phyloP scores from a whole-genome alignment of 176 grass and related monocot species.

The maize (Zea mays) region DNA sequence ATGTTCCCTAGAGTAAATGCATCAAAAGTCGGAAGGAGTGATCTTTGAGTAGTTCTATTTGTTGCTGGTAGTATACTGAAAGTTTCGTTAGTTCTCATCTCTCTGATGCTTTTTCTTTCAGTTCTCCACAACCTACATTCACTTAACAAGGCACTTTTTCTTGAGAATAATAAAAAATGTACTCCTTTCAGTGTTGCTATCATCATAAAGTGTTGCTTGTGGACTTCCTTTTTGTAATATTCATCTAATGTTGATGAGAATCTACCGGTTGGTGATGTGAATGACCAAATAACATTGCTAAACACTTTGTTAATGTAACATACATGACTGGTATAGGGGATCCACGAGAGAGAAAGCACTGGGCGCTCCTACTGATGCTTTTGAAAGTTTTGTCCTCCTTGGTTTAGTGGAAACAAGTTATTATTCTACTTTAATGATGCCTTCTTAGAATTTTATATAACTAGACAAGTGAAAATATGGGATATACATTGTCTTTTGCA shows the following conservation, averaged over 20 bases:
- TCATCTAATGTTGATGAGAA: background rate
- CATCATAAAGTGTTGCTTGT: conserved; percentile 1
- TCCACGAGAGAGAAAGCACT: conserved; percentile 60
- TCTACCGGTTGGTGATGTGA: background rate
- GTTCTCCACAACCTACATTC: background rate
- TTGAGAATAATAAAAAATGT: background rate
- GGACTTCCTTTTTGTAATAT: background rate
- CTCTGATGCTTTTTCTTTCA: conserved; percentile 13
- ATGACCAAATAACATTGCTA: background rate
- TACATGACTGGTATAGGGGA: conserved; percentile 39
- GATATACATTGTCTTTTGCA: background rate
- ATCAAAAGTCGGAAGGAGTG: background rate
- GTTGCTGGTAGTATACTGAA: background rate
- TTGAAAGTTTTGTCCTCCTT: conserved; percentile 62
- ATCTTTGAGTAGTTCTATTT: background rate
- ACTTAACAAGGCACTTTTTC: background rate
- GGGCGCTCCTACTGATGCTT: conserved; percentile 45
- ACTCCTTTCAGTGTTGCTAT: background rate
- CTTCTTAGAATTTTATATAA: background rate
- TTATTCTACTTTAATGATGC: background rate
- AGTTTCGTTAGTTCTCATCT: background rate
- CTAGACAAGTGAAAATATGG: background rate
- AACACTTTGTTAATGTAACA: background rate
- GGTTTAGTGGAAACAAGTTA: conserved; percentile 54
- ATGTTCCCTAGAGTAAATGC: background rate